Percentiles rank a stretch among this genome's conserved stretches.
Conservation (phyloP, 2,329 filamentous ascomycete species). For the Verticillium albo-atrum region DNA sequence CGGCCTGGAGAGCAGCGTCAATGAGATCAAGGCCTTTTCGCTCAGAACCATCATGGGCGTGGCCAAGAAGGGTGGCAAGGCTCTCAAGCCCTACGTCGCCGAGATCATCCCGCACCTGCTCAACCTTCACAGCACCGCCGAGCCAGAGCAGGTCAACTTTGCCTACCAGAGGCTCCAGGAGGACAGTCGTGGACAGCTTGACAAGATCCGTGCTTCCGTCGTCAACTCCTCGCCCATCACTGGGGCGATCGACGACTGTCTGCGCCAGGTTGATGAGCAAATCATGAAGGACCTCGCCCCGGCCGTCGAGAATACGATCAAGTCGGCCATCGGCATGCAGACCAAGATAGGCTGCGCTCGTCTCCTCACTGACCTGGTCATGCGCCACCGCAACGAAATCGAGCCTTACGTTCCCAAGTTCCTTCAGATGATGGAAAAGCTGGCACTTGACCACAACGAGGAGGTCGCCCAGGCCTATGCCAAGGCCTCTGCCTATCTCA, state of each 20-base stretch:
- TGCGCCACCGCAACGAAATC: slow-evolving; percentile 72
- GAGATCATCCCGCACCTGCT: slow-evolving; percentile 78
- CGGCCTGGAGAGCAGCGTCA: slow-evolving; percentile 80
- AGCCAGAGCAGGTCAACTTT: slow-evolving; percentile 87
- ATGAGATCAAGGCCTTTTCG: slow-evolving; percentile 83
- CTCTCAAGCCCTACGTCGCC: slow-evolving; percentile 73
- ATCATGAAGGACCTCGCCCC: slow-evolving; percentile 74
- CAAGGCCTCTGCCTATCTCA: slow-evolving; percentile 77
- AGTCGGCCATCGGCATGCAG: slow-evolving; percentile 81
- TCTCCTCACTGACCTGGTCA: slow-evolving; percentile 79
- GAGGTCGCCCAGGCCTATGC: slow-evolving; percentile 90
- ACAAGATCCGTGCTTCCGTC: slow-evolving; percentile 76
- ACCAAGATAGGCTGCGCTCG: slow-evolving; percentile 90
- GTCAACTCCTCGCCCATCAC: slow-evolving; percentile 86
- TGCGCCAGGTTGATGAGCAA: slow-evolving; percentile 74
- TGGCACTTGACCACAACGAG: slow-evolving; percentile 86
- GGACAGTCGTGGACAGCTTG: slow-evolving; percentile 82
- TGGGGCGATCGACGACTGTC: slow-evolving; percentile 83
- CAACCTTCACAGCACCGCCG: slow-evolving; percentile 77
- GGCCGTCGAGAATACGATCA: slow-evolving; percentile 73
- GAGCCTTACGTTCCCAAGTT: slow-evolving; percentile 71
- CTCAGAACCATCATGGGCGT: slow-evolving; percentile 82
- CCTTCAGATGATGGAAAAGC: slow-evolving; percentile 72
- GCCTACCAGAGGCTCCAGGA: slow-evolving; percentile 87
- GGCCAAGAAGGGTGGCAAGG: slow-evolving; percentile 80